Evolutionary conservation across 306 rosid genomes (phyloP), one percentile per base, ranked within the genome.

Genomic region (Albizia julibrissin): DNA sequence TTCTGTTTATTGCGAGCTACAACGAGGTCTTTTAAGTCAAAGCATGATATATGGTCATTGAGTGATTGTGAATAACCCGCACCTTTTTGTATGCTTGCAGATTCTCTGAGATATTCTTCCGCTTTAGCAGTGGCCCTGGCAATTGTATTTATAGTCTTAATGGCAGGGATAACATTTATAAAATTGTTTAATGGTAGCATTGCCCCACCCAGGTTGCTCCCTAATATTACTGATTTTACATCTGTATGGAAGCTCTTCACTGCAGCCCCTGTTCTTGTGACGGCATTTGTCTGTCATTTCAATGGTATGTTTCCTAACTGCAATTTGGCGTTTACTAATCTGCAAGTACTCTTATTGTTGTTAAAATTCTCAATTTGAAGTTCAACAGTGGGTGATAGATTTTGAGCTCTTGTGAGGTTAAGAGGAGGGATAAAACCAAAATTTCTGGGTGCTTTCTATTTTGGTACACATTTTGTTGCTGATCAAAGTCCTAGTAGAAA

Each of bases 221-320:
- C 96, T 40, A 64, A 74, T 14, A 70, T 90, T 77, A 82, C 88
- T 56, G 89, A 87, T 81, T 64, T 77, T 24, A 21, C 92, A 34
- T 90, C 96, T 2, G 64, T 86, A 46, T 90, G 92, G 93, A 88
- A 86, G 80, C 92, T 91, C 79, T 90, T 90, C 75, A 91, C 96
- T 6, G 91, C 87, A 81, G 88, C 86, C 78, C 96, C 96, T 21
- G 89, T 91, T 81, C 86, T 91, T 81, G 96, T 91, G 76, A 91
- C 93, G 16, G 92, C 93, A 44, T 91, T 90, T 75, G 92, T 91
- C 81, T 91, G 96, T 80, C 93, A 91, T 79, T 91, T 43, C 82
- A 91, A 91, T 73, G 92, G 96, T 90, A 88, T 59, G 62, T 26
- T 54, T 19, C 69, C 79, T 75, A 66, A 75, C 66, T 58, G 27